Evolutionary conservation across 768 basidiomycete species (phyloP).

Genomic region (Lactarius pseudohatsudake): DNA sequence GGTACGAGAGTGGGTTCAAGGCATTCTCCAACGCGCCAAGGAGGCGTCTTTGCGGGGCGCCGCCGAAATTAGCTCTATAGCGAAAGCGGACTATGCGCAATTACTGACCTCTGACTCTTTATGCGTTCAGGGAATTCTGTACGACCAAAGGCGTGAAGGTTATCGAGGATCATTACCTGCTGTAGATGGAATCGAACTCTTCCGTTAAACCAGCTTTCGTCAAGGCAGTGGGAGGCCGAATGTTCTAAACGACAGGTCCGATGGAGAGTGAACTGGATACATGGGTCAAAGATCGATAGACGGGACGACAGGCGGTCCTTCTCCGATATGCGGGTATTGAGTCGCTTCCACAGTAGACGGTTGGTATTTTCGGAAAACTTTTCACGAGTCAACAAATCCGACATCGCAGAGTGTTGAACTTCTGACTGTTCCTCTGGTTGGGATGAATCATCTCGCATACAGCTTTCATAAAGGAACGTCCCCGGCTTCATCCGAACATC

Average conservation of each 20-base stretch:
- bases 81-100: too few species aligned
- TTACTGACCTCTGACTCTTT: conserved; percentile 16
- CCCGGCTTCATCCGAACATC: conserved; percentile 4
- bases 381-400: conserved; percentile 13
- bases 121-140: conserved; percentile 3
- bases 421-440: neutral
- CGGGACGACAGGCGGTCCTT: conserved; percentile 1
- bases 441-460: neutral
- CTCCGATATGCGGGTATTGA: neutral
- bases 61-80: too few species aligned
- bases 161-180: conserved; percentile 50
- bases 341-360: neutral
- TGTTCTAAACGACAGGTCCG: conserved; percentile 38
- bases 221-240: conserved; percentile 39
- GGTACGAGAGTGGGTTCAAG: conserved; percentile 47
- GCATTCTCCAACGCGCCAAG: conserved; percentile 43
- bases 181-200: conserved; percentile 48
- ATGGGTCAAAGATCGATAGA: conserved; percentile 16
- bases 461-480: neutral
- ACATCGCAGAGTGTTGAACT: neutral
- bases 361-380: neutral
- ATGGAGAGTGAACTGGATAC: conserved; percentile 36
- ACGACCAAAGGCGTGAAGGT: conserved; percentile 25
- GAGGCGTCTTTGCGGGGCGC: conserved; percentile 4
- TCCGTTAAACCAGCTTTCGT: conserved; percentile 40